Conservation (phyloP, 257 asterid genomes). For the Primulina huaijiensis region DNA sequence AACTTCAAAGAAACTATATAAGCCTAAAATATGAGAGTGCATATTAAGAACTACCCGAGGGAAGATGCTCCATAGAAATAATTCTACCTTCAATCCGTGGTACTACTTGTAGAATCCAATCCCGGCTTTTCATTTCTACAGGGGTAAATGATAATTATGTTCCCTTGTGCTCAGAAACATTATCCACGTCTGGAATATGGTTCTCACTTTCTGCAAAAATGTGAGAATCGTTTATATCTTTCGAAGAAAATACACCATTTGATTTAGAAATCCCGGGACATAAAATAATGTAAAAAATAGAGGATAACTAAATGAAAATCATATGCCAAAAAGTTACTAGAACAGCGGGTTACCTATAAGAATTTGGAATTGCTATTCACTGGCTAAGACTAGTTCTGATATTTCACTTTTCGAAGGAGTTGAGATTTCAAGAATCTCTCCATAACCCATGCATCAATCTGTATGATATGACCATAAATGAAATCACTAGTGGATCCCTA, state of each 20-base stretch:
- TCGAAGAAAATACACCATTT: constrained; percentile 10
- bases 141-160: constrained; percentile 71
- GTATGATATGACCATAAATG: constrained; percentile 19
- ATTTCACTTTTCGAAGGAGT: constrained; percentile 69
- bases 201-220: constrained; percentile 59
- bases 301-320: background rate
- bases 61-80: constrained; percentile 87
- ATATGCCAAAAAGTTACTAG: constrained; percentile 16
- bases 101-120: constrained; percentile 82
- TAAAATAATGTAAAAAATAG: background rate
- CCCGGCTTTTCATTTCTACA: constrained; percentile 69
- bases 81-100: constrained; percentile 98
- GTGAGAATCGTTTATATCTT: constrained; percentile 13
- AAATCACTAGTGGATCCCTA: constrained; percentile 6
- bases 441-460: constrained; percentile 88
- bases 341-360: constrained; percentile 54
- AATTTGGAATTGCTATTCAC: constrained; percentile 50
- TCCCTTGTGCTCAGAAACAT: constrained; percentile 64
- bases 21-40: background rate
- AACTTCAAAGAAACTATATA: constrained; percentile 1
- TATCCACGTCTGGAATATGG: constrained; percentile 64
- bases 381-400: constrained; percentile 44
- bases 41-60: constrained; percentile 54
- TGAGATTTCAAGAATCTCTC: constrained; percentile 57
- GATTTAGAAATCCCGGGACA: background rate